Conservation (phyloP, 768 basidiomycete species). For the Hysterangium stoloniferum region DNA sequence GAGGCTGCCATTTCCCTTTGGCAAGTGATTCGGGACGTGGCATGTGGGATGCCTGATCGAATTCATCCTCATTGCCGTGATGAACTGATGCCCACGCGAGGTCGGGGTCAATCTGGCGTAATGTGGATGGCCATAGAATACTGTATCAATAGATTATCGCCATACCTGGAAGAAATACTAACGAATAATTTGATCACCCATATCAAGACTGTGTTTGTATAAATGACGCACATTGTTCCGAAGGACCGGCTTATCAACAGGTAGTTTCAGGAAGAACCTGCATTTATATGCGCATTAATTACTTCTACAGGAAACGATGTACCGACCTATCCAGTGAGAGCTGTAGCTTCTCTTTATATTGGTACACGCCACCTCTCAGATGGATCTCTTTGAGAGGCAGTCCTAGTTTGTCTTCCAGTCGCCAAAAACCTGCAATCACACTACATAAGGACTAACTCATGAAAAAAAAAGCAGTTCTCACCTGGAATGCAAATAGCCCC, state of each 20-base stretch:
- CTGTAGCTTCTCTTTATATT: constrained; percentile 11
- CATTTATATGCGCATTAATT: neutral
- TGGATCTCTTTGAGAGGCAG: constrained; percentile 71
- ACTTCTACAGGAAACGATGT: neutral
- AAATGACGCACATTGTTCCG: constrained; percentile 47
- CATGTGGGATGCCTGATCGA: constrained; percentile 18
- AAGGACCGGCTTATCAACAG: constrained; percentile 59
- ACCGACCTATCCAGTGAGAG: constrained; percentile 41
- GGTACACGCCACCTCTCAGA: constrained; percentile 56
- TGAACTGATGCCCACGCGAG: constrained; percentile 9
- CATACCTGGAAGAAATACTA: constrained; percentile 15
- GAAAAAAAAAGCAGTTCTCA: constrained; percentile 20
- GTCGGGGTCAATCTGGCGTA: constrained; percentile 7
- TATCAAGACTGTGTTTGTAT: neutral
- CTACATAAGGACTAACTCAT: neutral
- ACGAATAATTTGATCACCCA: neutral
- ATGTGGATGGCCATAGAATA: neutral
- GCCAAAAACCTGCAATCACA: constrained; percentile 55
- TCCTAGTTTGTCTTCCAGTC: constrained; percentile 70
- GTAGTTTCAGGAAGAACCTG: constrained; percentile 54
- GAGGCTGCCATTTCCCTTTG: constrained; percentile 7
- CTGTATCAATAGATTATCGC: neutral
- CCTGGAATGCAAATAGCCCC: constrained; percentile 63
- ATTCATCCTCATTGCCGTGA: constrained; percentile 44
- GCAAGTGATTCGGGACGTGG: constrained; percentile 2